phyloP scores from a whole-genome alignment of 495 filamentous ascomycete species.

The Daldinia childiae region DNA sequence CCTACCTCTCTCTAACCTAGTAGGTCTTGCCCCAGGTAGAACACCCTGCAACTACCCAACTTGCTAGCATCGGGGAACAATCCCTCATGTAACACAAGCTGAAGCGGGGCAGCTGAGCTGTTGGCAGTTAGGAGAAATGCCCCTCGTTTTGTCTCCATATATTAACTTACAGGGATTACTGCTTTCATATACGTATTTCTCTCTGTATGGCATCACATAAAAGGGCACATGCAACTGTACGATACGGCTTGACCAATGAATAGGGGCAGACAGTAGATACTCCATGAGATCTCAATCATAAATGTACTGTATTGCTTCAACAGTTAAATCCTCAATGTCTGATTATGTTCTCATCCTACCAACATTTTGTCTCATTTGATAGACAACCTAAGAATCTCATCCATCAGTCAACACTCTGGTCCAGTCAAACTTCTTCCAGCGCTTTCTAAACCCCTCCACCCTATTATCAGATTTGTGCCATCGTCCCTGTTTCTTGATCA shows the following conservation, averaged over 20 bases:
- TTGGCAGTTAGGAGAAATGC: constrained; percentile 7
- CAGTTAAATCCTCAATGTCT: not conserved
- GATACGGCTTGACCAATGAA: not conserved
- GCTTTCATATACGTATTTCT: not conserved
- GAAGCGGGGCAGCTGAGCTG: constrained; percentile 18
- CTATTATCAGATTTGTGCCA: constrained; percentile 82
- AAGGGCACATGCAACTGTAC: not conserved
- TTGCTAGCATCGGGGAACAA: not conserved
- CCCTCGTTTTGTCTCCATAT: constrained; percentile 10
- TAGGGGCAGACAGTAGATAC: not conserved
- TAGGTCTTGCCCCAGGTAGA: not conserved
- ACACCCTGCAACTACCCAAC: not conserved
- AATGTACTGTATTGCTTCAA: not conserved
- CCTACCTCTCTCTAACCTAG: too few species aligned
- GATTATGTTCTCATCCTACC: not conserved
- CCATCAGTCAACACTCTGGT: constrained; percentile 75
- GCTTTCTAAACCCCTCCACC: constrained; percentile 80
- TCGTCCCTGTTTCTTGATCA: constrained; percentile 89
- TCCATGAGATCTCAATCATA: not conserved
- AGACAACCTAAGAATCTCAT: constrained; percentile 10
- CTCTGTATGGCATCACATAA: not conserved
- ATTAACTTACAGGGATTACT: not conserved
- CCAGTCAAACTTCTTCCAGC: constrained; percentile 97
- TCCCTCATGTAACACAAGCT: constrained; percentile 1
- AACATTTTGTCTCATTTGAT: not conserved